Evolutionary conservation across 2,329 filamentous ascomycete genomes (phyloP).

Genomic region (Pestalotiopsis sp.): DNA sequence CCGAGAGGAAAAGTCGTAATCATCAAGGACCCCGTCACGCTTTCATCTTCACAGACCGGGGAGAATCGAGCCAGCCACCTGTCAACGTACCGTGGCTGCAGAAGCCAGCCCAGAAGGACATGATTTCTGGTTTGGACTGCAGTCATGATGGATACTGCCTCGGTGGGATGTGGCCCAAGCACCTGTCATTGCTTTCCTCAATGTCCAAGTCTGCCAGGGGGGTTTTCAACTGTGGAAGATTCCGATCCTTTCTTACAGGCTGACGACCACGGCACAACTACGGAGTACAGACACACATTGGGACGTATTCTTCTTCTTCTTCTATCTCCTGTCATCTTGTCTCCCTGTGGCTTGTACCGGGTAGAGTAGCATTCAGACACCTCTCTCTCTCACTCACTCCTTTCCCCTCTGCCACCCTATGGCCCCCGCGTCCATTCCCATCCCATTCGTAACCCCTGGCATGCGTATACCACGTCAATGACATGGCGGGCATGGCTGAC

Average conservation of each 20-base stretch:
- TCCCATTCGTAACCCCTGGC: background rate
- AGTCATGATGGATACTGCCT: background rate
- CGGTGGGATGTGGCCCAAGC: background rate
- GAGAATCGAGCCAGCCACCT: background rate
- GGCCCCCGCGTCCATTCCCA: background rate
- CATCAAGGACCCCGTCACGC: background rate
- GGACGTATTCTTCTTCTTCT: background rate
- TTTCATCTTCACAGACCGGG: background rate
- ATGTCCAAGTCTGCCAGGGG: background rate
- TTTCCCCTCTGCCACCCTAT: background rate
- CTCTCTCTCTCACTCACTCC: background rate
- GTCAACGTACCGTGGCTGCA: background rate
- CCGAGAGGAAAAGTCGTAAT: background rate
- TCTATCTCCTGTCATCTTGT: background rate
- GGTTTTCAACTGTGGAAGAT: background rate
- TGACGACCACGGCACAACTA: background rate
- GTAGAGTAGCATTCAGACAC: background rate
- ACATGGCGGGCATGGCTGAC: background rate
- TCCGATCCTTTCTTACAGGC: background rate
- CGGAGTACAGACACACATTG: background rate
- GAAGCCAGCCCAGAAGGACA: background rate
- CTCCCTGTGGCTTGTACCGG: background rate
- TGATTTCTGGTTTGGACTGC: background rate
- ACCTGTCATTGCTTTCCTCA: constrained; percentile 5
- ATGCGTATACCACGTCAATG: background rate